These are phyloP conservation scores for Pseudocercospora macadamiae DNA, from an alignment of 2,329 filamentous ascomycete genomes.

Conservation along the genomic window DNA sequence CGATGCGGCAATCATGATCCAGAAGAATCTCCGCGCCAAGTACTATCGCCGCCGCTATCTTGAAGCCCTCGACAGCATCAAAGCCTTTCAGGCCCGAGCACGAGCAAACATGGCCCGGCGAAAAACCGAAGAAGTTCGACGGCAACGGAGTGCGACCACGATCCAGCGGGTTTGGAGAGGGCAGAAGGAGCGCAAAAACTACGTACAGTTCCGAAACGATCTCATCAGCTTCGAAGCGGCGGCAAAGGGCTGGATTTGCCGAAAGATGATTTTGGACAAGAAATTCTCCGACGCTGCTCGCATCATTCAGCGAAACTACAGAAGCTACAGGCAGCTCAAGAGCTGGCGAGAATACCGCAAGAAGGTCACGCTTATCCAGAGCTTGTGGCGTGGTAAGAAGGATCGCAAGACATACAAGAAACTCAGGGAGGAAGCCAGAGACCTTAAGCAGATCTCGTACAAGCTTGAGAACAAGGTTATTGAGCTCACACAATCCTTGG, in stretches of 20 bases:
- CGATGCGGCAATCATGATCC: conserved; percentile 93
- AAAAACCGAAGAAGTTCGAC: conserved; percentile 77
- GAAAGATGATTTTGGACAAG: conserved; percentile 91
- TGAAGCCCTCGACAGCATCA: conserved; percentile 78
- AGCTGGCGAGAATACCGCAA: conserved; percentile 86
- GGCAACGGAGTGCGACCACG: conserved; percentile 82
- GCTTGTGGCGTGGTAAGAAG: conserved; percentile 81
- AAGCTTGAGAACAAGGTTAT: conserved; percentile 99
- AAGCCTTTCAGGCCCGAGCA: conserved; percentile 76
- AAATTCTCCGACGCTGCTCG: conserved; percentile 88
- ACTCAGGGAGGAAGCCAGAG: conserved; percentile 90
- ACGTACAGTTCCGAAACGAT: conserved; percentile 76
- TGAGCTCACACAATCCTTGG: conserved; percentile 90
- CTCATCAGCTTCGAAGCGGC: conserved; percentile 86
- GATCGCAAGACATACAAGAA: conserved; percentile 87
- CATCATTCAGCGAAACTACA: conserved; percentile 89
- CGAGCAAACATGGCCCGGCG: conserved; percentile 79
- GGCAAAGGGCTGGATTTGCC: conserved; percentile 87
- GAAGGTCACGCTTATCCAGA: conserved; percentile 89
- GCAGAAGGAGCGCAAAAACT: conserved; percentile 82
- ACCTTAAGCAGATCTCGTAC: conserved; percentile 99
- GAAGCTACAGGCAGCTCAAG: conserved; percentile 75
- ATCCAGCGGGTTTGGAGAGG: conserved; percentile 97
- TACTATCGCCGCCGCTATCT: conserved; percentile 93
- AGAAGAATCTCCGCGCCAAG: conserved; percentile 95